Evolutionary conservation across 805 yeast genomes (phyloP).

Genomic region (Candida coquimbonensis): DNA sequence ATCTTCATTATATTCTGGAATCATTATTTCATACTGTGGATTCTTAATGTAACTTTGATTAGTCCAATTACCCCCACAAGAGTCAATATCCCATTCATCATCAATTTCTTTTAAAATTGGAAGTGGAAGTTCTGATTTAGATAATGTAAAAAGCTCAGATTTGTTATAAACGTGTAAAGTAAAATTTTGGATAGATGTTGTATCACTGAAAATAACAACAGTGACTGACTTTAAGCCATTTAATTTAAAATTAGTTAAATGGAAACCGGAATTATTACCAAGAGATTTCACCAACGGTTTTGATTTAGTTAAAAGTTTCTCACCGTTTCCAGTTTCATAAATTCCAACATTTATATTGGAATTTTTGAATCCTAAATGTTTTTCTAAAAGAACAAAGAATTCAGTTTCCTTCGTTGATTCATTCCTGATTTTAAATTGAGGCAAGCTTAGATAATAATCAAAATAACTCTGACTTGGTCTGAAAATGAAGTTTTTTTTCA

Average conservation of each 20-base stretch:
- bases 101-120: slow-evolving; percentile 16
- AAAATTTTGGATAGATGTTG: slow-evolving; percentile 9
- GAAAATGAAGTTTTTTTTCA: slow-evolving; percentile 26
- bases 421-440: slow-evolving; percentile 39
- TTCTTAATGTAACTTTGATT: slow-evolving; percentile 39
- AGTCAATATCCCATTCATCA: slow-evolving; percentile 39
- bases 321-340: slow-evolving; percentile 24
- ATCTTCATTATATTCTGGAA: slow-evolving; percentile 19
- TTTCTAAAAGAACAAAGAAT: slow-evolving; percentile 45
- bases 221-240: slow-evolving; percentile 26
- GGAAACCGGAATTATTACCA: slow-evolving; percentile 33
- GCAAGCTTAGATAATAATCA: slow-evolving; percentile 25
- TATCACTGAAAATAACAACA: slow-evolving; percentile 16
- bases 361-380: slow-evolving; percentile 30
- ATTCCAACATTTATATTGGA: slow-evolving; percentile 22
- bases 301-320: slow-evolving; percentile 21
- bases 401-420: slow-evolving; percentile 20
- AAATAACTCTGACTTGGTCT: slow-evolving; percentile 5
- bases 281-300: slow-evolving; percentile 7
- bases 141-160: slow-evolving; percentile 12
- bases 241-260: slow-evolving; percentile 27
- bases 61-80: slow-evolving; percentile 51
- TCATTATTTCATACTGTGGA: slow-evolving; percentile 42
- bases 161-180: slow-evolving; percentile 16
- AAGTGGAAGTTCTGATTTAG: slow-evolving; percentile 27